These are phyloP conservation scores for Candida saitoana DNA, from an alignment of 805 yeast genomes.

Conservation along the genomic window DNA sequence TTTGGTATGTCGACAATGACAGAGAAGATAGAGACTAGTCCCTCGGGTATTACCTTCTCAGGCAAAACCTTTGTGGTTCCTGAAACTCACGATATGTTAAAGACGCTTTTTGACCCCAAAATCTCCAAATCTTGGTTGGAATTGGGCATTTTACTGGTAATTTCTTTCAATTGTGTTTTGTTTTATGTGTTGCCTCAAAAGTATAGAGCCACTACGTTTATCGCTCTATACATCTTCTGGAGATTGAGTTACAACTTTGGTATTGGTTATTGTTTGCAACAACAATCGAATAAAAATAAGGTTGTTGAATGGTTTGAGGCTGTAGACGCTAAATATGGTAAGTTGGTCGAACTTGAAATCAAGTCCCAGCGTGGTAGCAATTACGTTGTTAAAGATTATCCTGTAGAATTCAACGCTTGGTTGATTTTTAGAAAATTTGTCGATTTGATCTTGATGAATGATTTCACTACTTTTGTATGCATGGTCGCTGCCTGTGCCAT, in stretches of 20 bases:
- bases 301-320: slow-evolving; percentile 43
- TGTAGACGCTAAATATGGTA: slow-evolving; percentile 21
- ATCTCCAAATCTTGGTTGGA: slow-evolving; percentile 66
- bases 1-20: neutral
- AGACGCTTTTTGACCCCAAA: slow-evolving; percentile 75
- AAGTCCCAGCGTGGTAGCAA: slow-evolving; percentile 36
- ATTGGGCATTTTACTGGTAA: slow-evolving; percentile 45
- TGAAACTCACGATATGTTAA: slow-evolving; percentile 77
- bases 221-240: slow-evolving; percentile 66
- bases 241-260: slow-evolving; percentile 73
- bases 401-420: slow-evolving; percentile 82
- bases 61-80: slow-evolving; percentile 49
- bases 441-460: slow-evolving; percentile 80
- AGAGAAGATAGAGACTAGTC: slow-evolving; percentile 4
- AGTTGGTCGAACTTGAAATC: slow-evolving; percentile 20
- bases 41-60: slow-evolving; percentile 41
- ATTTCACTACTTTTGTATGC: slow-evolving; percentile 69
- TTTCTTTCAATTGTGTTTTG: slow-evolving; percentile 28
- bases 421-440: slow-evolving; percentile 72
- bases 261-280: slow-evolving; percentile 64
- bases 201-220: slow-evolving; percentile 35
- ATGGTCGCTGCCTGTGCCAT: slow-evolving; percentile 52
- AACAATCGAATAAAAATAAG: slow-evolving; percentile 57
- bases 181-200: slow-evolving; percentile 24
- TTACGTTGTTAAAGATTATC: slow-evolving; percentile 34